These are phyloP conservation scores for Jamesozyma lodderae DNA, from an alignment of 805 yeast genomes.

Conservation along the genomic window DNA sequence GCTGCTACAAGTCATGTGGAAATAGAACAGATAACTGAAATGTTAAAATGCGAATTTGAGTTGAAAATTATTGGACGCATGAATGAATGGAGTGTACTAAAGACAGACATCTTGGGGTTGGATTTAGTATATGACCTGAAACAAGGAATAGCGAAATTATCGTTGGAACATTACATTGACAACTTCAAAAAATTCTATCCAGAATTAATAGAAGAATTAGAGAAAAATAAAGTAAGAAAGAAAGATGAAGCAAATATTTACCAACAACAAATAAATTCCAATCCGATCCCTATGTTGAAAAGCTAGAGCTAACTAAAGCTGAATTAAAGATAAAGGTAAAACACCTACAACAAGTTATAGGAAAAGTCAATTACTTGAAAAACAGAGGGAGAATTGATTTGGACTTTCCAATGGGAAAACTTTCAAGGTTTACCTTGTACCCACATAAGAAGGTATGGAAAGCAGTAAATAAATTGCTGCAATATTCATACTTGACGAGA, in stretches of 20 bases:
- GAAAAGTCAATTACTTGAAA: conserved; percentile 3
- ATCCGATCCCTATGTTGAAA: conserved; percentile 1
- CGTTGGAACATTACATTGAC: not conserved
- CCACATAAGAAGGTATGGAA: conserved; percentile 2
- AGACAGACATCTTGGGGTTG: not conserved
- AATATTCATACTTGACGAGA: not conserved
- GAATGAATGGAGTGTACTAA: not conserved
- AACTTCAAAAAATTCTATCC: not conserved
- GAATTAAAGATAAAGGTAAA: conserved; percentile 1
- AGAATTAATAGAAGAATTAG: not conserved
- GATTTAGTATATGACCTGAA: not conserved
- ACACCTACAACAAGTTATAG: conserved; percentile 3
- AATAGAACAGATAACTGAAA: not conserved
- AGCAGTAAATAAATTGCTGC: not conserved
- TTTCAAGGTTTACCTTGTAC: not conserved
- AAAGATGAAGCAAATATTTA: not conserved
- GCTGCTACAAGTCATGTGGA: not conserved
- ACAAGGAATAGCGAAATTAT: not conserved
- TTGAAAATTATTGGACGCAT: not conserved
- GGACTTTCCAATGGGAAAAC: conserved; percentile 2
- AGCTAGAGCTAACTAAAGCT: not conserved
- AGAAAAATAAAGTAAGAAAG: too few species aligned
- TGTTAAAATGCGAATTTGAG: not conserved
- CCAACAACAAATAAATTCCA: not conserved
- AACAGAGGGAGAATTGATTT: conserved; percentile 4